These are phyloP conservation scores for Phylloporus sp. DNA, from an alignment of 768 basidiomycete species.

Conservation along the genomic window DNA sequence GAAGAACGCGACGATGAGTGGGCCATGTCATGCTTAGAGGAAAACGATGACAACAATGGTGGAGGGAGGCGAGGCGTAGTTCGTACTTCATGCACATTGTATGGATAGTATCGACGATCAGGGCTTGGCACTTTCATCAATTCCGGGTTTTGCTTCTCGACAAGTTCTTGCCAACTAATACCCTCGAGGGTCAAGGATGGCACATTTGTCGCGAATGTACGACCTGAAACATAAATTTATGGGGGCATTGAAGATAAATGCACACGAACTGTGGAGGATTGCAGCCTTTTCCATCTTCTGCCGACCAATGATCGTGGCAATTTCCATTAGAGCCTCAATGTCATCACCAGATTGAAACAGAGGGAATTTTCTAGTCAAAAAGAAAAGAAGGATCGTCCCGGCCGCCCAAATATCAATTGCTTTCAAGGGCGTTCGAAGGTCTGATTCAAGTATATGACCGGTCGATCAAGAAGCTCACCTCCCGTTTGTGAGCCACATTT, in stretches of 20 bases:
- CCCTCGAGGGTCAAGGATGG: slow-evolving; percentile 68
- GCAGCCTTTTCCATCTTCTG: slow-evolving; percentile 81
- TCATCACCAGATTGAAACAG: slow-evolving; percentile 93
- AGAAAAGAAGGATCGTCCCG: slow-evolving; percentile 88
- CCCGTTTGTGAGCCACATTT: slow-evolving; percentile 93
- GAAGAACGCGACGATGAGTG: slow-evolving; percentile 21
- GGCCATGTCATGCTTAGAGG: slow-evolving; percentile 15
- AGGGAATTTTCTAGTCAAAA: slow-evolving; percentile 89
- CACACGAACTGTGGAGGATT: slow-evolving; percentile 74
- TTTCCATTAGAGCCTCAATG: slow-evolving; percentile 92
- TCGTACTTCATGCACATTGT: slow-evolving; percentile 31
- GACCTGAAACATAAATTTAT: slow-evolving; percentile 47
- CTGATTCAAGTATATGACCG: slow-evolving; percentile 3
- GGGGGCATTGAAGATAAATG: background rate
- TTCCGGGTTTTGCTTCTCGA: slow-evolving; percentile 72
- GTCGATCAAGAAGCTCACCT: slow-evolving; percentile 47
- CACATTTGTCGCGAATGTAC: slow-evolving; percentile 86
- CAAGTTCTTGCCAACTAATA: slow-evolving; percentile 66
- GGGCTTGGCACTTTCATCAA: slow-evolving; percentile 48
- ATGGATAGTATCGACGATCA: slow-evolving; percentile 53
- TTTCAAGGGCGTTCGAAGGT: slow-evolving; percentile 35
- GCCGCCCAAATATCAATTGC: slow-evolving; percentile 97
- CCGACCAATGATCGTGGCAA: slow-evolving; percentile 80
- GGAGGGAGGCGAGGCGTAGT: slow-evolving; percentile 19
- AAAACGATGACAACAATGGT: slow-evolving; percentile 32